Evolutionary conservation across 1,284 basidiomycete species (phyloP).

Genomic region (Dichomitus squalens): DNA sequence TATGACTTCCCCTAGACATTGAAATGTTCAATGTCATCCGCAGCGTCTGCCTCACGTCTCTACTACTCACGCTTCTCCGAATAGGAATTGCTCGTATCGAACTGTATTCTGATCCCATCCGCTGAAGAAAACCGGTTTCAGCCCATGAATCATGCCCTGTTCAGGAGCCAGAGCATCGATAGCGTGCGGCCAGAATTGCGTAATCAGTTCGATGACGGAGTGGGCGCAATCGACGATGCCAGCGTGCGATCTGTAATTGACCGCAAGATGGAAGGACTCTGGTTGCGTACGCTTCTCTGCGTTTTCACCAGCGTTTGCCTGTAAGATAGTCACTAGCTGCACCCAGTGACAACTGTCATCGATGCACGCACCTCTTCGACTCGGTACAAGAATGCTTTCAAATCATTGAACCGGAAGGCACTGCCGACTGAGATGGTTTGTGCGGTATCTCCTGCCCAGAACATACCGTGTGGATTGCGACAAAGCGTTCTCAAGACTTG

Average conservation of each 20-base stretch:
- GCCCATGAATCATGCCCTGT: constrained; percentile 58
- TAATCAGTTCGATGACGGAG: constrained; percentile 64
- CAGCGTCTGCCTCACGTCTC: background rate
- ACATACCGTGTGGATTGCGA: constrained; percentile 64
- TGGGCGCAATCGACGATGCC: constrained; percentile 69
- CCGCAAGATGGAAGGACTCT: constrained; percentile 56
- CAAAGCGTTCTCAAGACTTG: constrained; percentile 65
- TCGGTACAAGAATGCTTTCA: constrained; percentile 66
- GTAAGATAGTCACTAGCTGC: background rate
- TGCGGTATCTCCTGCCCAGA: constrained; percentile 82
- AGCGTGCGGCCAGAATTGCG: constrained; percentile 62
- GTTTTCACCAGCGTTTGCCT: constrained; percentile 7
- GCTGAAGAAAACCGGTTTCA: constrained; percentile 61
- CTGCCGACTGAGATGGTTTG: constrained; percentile 76
- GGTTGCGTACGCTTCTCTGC: constrained; percentile 32
- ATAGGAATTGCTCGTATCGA: constrained; percentile 60
- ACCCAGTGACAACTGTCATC: background rate
- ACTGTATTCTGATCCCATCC: constrained; percentile 55
- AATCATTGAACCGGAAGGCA: constrained; percentile 70
- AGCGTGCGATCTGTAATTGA: constrained; percentile 73
- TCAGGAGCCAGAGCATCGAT: constrained; percentile 66
- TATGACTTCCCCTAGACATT: constrained; percentile 43
- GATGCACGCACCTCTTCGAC: constrained; percentile 54
- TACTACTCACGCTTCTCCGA: constrained; percentile 45
- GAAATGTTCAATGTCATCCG: background rate